Base-by-base conservation (phyloP, 73 alveolate species). In the Paramecium tetraurelia region DNA sequence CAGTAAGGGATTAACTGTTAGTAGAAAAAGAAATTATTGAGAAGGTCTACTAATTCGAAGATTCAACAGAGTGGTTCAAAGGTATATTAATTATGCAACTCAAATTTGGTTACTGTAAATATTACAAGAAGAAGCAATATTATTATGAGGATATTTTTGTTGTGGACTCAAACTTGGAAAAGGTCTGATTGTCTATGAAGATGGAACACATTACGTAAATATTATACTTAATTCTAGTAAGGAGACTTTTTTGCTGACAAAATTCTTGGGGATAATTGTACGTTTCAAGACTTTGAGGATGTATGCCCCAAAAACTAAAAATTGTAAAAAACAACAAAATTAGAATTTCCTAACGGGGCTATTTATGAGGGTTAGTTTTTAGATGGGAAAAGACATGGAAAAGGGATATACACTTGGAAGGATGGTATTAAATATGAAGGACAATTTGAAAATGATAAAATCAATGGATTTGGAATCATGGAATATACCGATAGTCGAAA, bases 381-480 rank as follows among this genome's bases (percentile, higher is more conserved):
- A 29, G 77, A 90, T 46, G 89, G 89, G 14, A 90, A 48, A 21
- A 80, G 92, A 72, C 77, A 83, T 68, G 98, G 98, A 12, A 92
- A 94, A 72, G 98, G 98, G 0, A 71, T 57, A 29, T 85, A 89
- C 33, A 72, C 72, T 33, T 95, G 94, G 96, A 41, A 72, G 11
- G 93, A 95, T 92, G 98, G 98, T 1, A 94, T 92, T 14, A 38
- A 41, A 4, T 95, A 95, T 85, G 95, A 89, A 41, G 98, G 98
- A 11, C 48, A 36, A 12, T 95, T 94, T 36, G 68, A 85, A 40
- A 92, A 95, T 85, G 96, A 94, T 90, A 29, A 57, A 63, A 40
- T 87, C 38, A 43, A 93, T 89, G 98, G 98, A 92, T 85, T 86
- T 59, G 98, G 98, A 53, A 53, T 53, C 16, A 85, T 94, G 88